A percentile compares a stretch with the other conserved stretches of the same genome.
Conservation (phyloP, 2,329 filamentous ascomycete genomes). For the Aspergillus viridinutans region DNA sequence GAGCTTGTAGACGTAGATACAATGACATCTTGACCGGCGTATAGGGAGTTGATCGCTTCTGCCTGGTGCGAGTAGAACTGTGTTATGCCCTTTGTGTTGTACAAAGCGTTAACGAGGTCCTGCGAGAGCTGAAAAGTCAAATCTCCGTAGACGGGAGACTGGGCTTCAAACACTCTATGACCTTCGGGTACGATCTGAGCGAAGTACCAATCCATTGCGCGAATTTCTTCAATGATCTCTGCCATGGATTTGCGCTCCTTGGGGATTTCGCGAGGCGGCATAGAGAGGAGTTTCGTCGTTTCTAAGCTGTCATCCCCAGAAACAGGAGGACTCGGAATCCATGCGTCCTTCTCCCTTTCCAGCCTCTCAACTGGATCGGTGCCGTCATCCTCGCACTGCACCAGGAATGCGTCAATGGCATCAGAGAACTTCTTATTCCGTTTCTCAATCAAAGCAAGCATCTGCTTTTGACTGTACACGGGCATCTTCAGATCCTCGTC, state of each 20-base stretch:
- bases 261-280: constrained; percentile 68
- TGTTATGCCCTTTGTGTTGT: constrained; percentile 83
- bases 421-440: constrained; percentile 77
- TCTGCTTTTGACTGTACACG: constrained; percentile 86
- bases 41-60: constrained; percentile 83
- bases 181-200: constrained; percentile 91
- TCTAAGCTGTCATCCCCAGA: constrained; percentile 38
- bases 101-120: constrained; percentile 88
- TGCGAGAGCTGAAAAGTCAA: constrained; percentile 85
- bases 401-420: constrained; percentile 73
- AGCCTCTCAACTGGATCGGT: constrained; percentile 66
- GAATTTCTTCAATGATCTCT: constrained; percentile 81
- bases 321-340: constrained; percentile 58
- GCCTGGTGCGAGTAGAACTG: constrained; percentile 88
- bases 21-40: constrained; percentile 80
- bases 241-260: constrained; percentile 73
- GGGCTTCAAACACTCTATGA: constrained; percentile 83
- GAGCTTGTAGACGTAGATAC: constrained; percentile 94
- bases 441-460: constrained; percentile 84
- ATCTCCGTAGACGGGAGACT: constrained; percentile 75
- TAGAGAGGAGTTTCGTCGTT: constrained; percentile 29
- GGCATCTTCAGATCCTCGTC: constrained; percentile 87
- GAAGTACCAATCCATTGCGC: constrained; percentile 79
- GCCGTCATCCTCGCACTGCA: constrained; percentile 60
- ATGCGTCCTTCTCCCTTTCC: constrained; percentile 54